Conservation (phyloP, 257 asterid species). For the Lithospermum erythrorhizon region DNA sequence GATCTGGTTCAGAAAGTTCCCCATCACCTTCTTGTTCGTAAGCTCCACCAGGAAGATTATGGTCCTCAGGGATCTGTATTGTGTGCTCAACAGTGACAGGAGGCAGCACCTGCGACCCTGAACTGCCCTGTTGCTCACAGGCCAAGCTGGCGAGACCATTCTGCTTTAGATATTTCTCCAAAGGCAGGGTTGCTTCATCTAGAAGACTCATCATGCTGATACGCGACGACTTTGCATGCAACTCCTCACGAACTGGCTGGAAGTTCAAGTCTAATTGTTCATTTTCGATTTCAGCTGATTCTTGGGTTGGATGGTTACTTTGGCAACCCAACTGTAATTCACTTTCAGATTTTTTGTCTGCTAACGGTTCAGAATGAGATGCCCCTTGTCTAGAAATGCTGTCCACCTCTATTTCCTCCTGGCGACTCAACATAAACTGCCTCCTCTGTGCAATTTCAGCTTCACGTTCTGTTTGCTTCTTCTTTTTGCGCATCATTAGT, state of each 20-base stretch:
- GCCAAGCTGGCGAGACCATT: slow-evolving; percentile 81
- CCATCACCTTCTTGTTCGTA: slow-evolving; percentile 39
- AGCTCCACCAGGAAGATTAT: slow-evolving; percentile 15
- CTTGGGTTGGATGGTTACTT: slow-evolving; percentile 28
- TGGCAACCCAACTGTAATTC: slow-evolving; percentile 26
- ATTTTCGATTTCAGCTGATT: slow-evolving; percentile 28
- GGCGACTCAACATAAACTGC: slow-evolving; percentile 32
- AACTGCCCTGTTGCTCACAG: slow-evolving; percentile 38
- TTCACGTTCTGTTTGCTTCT: slow-evolving; percentile 88
- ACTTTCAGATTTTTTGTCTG: slow-evolving; percentile 28
- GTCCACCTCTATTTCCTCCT: slow-evolving; percentile 64
- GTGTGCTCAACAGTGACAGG: slow-evolving; percentile 24
- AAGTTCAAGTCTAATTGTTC: slow-evolving; percentile 58
- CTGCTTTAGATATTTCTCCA: slow-evolving; percentile 68
- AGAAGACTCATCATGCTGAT: slow-evolving; percentile 70
- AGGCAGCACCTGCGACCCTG: slow-evolving; percentile 21
- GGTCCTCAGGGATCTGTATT: slow-evolving; percentile 25
- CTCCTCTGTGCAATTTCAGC: slow-evolving; percentile 70
- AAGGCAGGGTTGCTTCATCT: slow-evolving; percentile 77
- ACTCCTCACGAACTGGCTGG: slow-evolving; percentile 45
- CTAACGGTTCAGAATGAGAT: slow-evolving; percentile 18
- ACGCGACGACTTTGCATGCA: slow-evolving; percentile 23
- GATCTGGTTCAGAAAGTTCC: slow-evolving; percentile 22
- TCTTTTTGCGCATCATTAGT: slow-evolving; percentile 94
- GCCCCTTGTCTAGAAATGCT: slow-evolving; percentile 26